Conservation (phyloP, 257 asterid genomes). For the Gentiana straminea region DNA sequence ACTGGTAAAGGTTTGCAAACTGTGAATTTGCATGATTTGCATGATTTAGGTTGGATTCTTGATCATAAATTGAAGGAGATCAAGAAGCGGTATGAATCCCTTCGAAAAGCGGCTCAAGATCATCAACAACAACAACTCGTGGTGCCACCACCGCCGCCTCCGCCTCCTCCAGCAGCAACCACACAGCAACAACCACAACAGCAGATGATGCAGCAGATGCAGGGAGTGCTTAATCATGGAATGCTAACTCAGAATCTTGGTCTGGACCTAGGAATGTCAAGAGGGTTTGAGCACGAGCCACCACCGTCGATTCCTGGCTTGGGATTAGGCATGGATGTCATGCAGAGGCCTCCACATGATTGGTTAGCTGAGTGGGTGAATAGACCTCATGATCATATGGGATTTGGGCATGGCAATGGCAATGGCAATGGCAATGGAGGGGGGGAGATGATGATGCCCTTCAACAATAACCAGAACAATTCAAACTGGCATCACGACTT, state of each 20-base stretch:
- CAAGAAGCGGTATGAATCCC: constrained; percentile 37
- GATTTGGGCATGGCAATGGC: constrained; percentile 16
- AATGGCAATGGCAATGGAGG: too few species aligned
- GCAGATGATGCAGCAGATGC: neutral
- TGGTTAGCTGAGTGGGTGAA: constrained; percentile 21
- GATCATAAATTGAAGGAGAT: constrained; percentile 59
- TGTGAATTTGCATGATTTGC: constrained; percentile 37
- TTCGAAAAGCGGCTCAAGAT: constrained; percentile 23
- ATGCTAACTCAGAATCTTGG: too few species aligned
- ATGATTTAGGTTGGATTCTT: constrained; percentile 54
- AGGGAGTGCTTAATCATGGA: neutral
- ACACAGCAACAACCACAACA: neutral
- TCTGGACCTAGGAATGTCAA: too few species aligned
- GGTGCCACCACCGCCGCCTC: neutral
- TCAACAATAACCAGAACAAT: constrained; percentile 23
- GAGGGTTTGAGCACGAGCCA: constrained; percentile 8
- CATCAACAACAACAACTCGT: neutral
- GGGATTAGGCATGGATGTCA: constrained; percentile 8
- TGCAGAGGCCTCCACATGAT: constrained; percentile 26
- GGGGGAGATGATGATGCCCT: constrained; percentile 31
- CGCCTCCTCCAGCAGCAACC: neutral
- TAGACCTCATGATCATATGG: constrained; percentile 20
- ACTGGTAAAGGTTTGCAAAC: constrained; percentile 43
- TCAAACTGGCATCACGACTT: constrained; percentile 36
- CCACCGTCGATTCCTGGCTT: neutral